These are phyloP conservation scores for Lactarius quietus DNA, from an alignment of 768 basidiomycete species.

Conservation along the genomic window DNA sequence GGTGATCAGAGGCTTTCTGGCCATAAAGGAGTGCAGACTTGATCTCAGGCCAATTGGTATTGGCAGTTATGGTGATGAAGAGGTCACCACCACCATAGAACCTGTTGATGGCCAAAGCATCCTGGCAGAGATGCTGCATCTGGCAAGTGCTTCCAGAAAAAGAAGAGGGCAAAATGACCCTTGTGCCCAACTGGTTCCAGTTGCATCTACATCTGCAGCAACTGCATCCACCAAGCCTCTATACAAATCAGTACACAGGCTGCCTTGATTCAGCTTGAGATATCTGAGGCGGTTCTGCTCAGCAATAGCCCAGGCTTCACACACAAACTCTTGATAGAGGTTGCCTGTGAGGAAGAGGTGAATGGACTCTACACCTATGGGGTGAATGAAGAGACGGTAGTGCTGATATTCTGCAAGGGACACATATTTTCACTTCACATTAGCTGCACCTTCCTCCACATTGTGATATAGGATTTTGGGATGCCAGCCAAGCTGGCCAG, in stretches of 20 bases:
- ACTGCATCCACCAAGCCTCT: background rate
- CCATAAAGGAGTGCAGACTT: background rate
- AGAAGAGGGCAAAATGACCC: background rate
- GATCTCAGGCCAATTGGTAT: slow-evolving; percentile 44
- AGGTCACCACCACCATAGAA: too few species aligned
- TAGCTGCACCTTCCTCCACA: background rate
- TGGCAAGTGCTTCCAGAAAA: too few species aligned
- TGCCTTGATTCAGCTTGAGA: background rate
- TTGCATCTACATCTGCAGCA: background rate
- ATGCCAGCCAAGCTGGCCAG: slow-evolving; percentile 6
- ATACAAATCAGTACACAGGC: background rate
- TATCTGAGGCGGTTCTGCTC: background rate
- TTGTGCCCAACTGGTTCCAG: background rate
- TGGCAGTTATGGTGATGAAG: slow-evolving; percentile 39
- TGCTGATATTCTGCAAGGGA: background rate
- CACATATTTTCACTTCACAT: background rate
- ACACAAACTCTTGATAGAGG: background rate
- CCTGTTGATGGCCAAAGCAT: too few species aligned
- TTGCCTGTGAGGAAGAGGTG: background rate
- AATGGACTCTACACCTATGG: background rate
- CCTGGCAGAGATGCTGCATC: too few species aligned
- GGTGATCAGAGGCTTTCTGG: slow-evolving; percentile 41
- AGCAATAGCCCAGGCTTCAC: background rate
- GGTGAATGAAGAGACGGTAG: background rate
- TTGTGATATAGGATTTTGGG: background rate